These are phyloP conservation scores for Drosera capensis DNA, from an alignment of 148 eudicot species.

Conservation along the genomic window DNA sequence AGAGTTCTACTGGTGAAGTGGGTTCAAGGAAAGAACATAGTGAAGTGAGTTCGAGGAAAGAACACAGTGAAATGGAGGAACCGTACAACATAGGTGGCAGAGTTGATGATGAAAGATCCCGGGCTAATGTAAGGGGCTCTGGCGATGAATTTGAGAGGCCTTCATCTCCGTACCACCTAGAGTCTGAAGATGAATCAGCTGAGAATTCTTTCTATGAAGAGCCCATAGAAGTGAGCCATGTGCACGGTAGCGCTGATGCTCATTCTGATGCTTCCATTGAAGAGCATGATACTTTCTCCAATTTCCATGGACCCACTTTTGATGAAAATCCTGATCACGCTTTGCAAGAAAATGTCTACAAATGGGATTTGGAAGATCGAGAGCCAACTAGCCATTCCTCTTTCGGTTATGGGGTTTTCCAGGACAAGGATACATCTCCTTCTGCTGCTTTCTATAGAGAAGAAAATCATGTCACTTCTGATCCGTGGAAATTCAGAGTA, in stretches of 20 bases:
- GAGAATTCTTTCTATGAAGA: slow-evolving; percentile 26
- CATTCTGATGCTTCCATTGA: slow-evolving; percentile 9
- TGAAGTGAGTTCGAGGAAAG: slow-evolving; percentile 10
- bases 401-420: neutral
- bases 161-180: slow-evolving; percentile 14
- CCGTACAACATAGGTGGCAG: slow-evolving; percentile 6
- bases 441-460: slow-evolving; percentile 4
- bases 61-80: slow-evolving; percentile 11
- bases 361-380: slow-evolving; percentile 13
- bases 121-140: slow-evolving; percentile 18
- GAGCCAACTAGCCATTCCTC: neutral
- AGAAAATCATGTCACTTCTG: slow-evolving; percentile 6
- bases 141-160: slow-evolving; percentile 14
- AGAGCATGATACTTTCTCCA: slow-evolving; percentile 9
- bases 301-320: slow-evolving; percentile 7
- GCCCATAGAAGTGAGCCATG: slow-evolving; percentile 8
- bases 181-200: slow-evolving; percentile 15
- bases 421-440: slow-evolving; percentile 1
- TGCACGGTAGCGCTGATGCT: slow-evolving; percentile 1
- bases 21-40: slow-evolving; percentile 7
- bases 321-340: slow-evolving; percentile 7
- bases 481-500: slow-evolving; percentile 10
- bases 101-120: slow-evolving; percentile 11
- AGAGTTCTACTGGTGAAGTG: slow-evolving; percentile 9
- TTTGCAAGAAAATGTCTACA: slow-evolving; percentile 3